Percentiles rank a stretch among this genome's conserved stretches.
Evolutionary conservation across 352 stramenopile species (phyloP).

Genomic region (Pythium biforme): DNA sequence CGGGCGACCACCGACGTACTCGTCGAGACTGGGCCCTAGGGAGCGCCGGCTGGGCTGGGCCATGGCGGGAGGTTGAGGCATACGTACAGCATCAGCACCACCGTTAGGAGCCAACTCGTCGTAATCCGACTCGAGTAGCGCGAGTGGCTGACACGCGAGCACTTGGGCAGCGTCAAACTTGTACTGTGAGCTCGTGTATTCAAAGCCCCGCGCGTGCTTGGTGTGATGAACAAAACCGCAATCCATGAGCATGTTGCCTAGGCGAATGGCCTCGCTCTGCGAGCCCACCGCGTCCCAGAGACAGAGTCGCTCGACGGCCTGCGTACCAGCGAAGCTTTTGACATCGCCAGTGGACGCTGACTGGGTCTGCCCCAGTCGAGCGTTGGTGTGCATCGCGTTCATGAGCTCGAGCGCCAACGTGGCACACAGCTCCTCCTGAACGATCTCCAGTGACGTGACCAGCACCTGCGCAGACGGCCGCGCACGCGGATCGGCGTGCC

Average conservation of each 20-base stretch:
- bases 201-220: constrained; percentile 28
- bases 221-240: constrained; percentile 34
- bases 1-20: background rate
- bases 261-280: constrained; percentile 25
- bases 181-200: constrained; percentile 19
- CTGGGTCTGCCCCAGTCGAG: background rate
- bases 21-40: background rate
- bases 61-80: no score
- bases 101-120: no score
- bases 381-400: constrained; percentile 29
- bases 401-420: constrained; percentile 47
- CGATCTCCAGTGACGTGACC: constrained; percentile 42
- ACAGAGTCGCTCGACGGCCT: constrained; percentile 20
- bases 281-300: constrained; percentile 2
- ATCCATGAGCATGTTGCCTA: constrained; percentile 38
- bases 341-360: background rate
- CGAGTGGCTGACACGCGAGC: constrained; percentile 21
- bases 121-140: constrained; percentile 11
- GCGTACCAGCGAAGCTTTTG: constrained; percentile 25
- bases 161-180: constrained; percentile 35
- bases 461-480: constrained; percentile 53
- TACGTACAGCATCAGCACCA: no score
- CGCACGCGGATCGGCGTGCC: constrained; percentile 44
- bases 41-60: background rate
- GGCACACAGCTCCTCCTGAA: constrained; percentile 65